Conservation (phyloP, 805 yeast genomes). For the Ogataea paraovalis region DNA sequence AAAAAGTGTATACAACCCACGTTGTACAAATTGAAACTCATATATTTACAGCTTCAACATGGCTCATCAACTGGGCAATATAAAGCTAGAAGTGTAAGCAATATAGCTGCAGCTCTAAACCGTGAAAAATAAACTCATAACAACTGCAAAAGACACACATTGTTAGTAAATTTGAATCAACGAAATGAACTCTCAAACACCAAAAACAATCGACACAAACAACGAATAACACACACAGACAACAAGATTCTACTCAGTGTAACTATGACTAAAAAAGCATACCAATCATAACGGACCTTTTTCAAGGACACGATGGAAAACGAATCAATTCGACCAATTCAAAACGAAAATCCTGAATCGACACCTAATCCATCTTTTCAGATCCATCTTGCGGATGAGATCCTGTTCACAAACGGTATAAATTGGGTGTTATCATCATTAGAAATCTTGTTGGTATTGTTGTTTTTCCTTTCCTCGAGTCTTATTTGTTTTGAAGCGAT, state of each 20-base stretch:
- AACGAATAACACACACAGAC: too few species aligned
- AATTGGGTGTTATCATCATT: slow-evolving; percentile 30
- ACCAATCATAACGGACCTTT: slow-evolving; percentile 52
- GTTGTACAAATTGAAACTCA: neutral
- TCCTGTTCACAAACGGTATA: slow-evolving; percentile 31
- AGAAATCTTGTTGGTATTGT: slow-evolving; percentile 4
- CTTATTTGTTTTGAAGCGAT: neutral
- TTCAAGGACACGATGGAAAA: slow-evolving; percentile 41
- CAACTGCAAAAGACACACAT: too few species aligned
- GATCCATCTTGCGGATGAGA: slow-evolving; percentile 9
- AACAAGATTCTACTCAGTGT: slow-evolving; percentile 54
- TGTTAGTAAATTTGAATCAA: too few species aligned
- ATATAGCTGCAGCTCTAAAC: too few species aligned
- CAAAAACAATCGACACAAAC: neutral
- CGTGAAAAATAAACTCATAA: too few species aligned
- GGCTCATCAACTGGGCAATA: too few species aligned
- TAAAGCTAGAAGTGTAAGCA: too few species aligned
- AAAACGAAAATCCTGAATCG: slow-evolving; percentile 29
- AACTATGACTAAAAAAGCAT: slow-evolving; percentile 72
- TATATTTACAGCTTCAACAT: too few species aligned
- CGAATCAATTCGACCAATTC: slow-evolving; percentile 22
- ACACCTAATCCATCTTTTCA: slow-evolving; percentile 11
- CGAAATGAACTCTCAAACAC: neutral
- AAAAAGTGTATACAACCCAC: neutral
- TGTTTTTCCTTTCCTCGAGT: neutral